phyloP scores from a whole-genome alignment of 352 stramenopile species.

The Saprolegnia parasitica region DNA sequence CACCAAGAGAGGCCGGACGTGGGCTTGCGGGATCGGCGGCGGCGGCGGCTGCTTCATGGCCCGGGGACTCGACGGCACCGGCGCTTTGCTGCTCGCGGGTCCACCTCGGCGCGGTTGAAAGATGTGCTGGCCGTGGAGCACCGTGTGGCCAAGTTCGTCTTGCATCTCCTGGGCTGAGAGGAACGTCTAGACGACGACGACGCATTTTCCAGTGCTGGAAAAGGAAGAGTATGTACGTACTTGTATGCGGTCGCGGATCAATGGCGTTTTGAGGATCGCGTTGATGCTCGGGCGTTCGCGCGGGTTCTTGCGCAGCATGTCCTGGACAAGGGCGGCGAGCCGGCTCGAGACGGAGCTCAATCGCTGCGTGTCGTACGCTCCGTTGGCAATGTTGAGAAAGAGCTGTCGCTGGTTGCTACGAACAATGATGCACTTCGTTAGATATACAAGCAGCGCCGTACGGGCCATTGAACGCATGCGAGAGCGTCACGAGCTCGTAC shows the following conservation, averaged over 20 bases:
- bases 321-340: slow-evolving; percentile 39
- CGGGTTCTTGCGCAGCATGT: slow-evolving; percentile 62
- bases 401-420: slow-evolving; percentile 59
- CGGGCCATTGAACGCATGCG: slow-evolving; percentile 84
- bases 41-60: slow-evolving; percentile 30
- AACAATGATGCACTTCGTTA: neutral
- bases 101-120: slow-evolving; percentile 44
- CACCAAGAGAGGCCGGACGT: slow-evolving; percentile 18
- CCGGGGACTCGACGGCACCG: slow-evolving; percentile 12
- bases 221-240: neutral
- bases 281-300: slow-evolving; percentile 60
- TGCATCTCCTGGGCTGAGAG: slow-evolving; percentile 47
- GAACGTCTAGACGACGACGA: slow-evolving; percentile 32
- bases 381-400: slow-evolving; percentile 65
- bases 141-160: slow-evolving; percentile 63
- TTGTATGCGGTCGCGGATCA: slow-evolving; percentile 63
- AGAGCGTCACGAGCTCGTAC: slow-evolving; percentile 88
- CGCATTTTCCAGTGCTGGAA: too few relatives aligned
- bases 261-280: slow-evolving; percentile 46
- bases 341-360: slow-evolving; percentile 31
- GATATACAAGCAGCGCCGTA: neutral
- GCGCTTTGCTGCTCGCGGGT: slow-evolving; percentile 5
- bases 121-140: slow-evolving; percentile 66
- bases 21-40: neutral
- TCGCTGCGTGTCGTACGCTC: slow-evolving; percentile 32